Conservation (phyloP, 164 flowering plant genomes). For the Vitis rotundifolia region DNA sequence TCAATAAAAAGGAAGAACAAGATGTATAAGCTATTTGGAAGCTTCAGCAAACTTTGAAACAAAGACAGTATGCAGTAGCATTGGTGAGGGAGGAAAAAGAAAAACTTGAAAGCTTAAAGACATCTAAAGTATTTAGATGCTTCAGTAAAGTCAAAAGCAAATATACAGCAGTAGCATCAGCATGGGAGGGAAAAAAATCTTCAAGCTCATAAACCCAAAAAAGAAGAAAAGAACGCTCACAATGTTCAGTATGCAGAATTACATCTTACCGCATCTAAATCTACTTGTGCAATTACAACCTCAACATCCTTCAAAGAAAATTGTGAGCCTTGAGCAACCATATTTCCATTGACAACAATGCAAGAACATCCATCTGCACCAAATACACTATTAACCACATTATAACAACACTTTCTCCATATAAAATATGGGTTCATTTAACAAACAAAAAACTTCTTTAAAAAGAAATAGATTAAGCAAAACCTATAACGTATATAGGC, state of each 20-base stretch:
- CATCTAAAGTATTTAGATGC: too few relatives aligned
- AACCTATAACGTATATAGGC: too few relatives aligned
- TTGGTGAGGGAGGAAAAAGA: too few relatives aligned
- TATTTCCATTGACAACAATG: slow-evolving; percentile 84
- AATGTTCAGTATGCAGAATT: neutral
- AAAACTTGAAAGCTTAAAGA: too few relatives aligned
- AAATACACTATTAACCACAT: slow-evolving; percentile 6
- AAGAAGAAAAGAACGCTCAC: neutral
- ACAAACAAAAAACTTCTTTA: neutral
- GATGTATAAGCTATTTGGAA: too few relatives aligned
- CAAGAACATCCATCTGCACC: slow-evolving; percentile 88
- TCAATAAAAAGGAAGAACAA: too few relatives aligned
- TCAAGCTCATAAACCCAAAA: neutral
- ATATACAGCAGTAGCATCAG: too few relatives aligned
- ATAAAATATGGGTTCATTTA: neutral
- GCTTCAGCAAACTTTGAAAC: too few relatives aligned
- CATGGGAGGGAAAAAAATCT: too few relatives aligned
- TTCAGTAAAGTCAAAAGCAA: too few relatives aligned
- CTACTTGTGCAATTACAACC: slow-evolving; percentile 86
- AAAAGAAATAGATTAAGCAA: neutral
- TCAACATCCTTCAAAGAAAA: slow-evolving; percentile 96
- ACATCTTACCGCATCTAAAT: slow-evolving; percentile 82
- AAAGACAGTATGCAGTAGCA: too few relatives aligned
- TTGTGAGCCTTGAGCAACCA: slow-evolving; percentile 94
- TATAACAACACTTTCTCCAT: neutral